Evolutionary conservation across 257 asterid species (phyloP).

Genomic region (Solanum etuberosum): DNA sequence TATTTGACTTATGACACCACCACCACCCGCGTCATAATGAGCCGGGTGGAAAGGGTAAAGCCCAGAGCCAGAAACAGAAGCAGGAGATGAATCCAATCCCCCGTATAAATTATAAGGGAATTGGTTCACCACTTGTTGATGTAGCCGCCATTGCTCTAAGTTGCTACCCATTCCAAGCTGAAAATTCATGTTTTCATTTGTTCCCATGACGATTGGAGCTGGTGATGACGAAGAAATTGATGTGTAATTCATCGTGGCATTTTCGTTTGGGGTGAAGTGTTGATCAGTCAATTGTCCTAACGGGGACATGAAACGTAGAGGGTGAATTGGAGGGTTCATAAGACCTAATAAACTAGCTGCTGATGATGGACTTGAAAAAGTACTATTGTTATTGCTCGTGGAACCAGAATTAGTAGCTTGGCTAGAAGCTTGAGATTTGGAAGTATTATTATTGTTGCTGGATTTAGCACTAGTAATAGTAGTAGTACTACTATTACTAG

Average conservation of each 20-base stretch:
- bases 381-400: conserved; percentile 21
- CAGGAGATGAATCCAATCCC: conserved; percentile 18
- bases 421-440: conserved; percentile 52
- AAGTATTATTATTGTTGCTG: conserved; percentile 3
- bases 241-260: conserved; percentile 16
- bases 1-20: not conserved
- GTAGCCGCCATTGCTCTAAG: conserved; percentile 53
- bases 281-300: conserved; percentile 37
- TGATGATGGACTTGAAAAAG: not conserved
- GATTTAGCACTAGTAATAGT: not conserved
- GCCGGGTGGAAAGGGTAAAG: not conserved
- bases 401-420: conserved; percentile 34
- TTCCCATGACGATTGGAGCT: not conserved
- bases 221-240: conserved; percentile 20
- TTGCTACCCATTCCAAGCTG: conserved; percentile 21
- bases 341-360: conserved; percentile 29
- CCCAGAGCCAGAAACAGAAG: conserved; percentile 13
- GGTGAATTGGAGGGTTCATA: conserved; percentile 28
- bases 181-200: not conserved
- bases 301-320: conserved; percentile 57
- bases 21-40: conserved; percentile 27
- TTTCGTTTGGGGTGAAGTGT: conserved; percentile 20
- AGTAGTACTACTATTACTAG: conserved; percentile 15
- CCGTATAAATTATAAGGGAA: conserved; percentile 42
- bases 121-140: conserved; percentile 36